Conservation (phyloP, 768 basidiomycete species). For the Lactifluus hygrophoroides region DNA sequence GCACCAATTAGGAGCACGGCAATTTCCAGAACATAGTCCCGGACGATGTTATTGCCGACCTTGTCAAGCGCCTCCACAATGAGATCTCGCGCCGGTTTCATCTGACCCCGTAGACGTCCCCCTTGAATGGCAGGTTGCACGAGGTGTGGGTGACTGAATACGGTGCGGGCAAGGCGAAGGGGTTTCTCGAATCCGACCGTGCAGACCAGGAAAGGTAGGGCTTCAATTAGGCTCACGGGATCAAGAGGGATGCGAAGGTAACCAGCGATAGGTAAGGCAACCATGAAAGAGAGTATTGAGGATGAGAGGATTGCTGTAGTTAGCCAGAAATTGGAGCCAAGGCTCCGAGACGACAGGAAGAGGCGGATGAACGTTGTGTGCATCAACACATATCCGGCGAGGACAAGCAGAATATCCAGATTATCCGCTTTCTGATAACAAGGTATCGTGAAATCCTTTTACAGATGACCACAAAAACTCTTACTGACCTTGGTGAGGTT, state of each 20-base stretch:
- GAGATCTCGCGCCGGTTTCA: slow-evolving; percentile 75
- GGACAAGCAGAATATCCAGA: slow-evolving; percentile 89
- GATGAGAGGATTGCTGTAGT: slow-evolving; percentile 72
- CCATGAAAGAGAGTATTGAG: slow-evolving; percentile 73
- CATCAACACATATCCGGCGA: slow-evolving; percentile 93
- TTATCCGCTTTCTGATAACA: slow-evolving; percentile 76
- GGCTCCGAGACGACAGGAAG: slow-evolving; percentile 76
- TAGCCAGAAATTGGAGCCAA: slow-evolving; percentile 72
- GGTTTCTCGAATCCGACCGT: slow-evolving; percentile 99
- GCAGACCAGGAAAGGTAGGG: slow-evolving; percentile 94
- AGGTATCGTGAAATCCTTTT: neutral
- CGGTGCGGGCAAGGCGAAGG: slow-evolving; percentile 79
- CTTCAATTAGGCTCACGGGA: slow-evolving; percentile 88
- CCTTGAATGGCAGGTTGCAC: slow-evolving; percentile 26
- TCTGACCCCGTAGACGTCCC: slow-evolving; percentile 30
- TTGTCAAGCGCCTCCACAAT: slow-evolving; percentile 75
- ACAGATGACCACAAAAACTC: neutral
- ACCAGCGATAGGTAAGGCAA: slow-evolving; percentile 69
- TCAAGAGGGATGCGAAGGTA: slow-evolving; percentile 83
- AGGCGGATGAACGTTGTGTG: slow-evolving; percentile 90
- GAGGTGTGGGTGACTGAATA: slow-evolving; percentile 72
- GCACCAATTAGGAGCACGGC: slow-evolving; percentile 84
- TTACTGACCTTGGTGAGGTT: slow-evolving; percentile 63
- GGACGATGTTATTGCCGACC: slow-evolving; percentile 75
- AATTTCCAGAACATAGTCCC: slow-evolving; percentile 91